Percentiles rank a stretch among this genome's conserved stretches.
Evolutionary conservation across 805 yeast species (phyloP).

Genomic region (Suhomyces canberraensis): DNA sequence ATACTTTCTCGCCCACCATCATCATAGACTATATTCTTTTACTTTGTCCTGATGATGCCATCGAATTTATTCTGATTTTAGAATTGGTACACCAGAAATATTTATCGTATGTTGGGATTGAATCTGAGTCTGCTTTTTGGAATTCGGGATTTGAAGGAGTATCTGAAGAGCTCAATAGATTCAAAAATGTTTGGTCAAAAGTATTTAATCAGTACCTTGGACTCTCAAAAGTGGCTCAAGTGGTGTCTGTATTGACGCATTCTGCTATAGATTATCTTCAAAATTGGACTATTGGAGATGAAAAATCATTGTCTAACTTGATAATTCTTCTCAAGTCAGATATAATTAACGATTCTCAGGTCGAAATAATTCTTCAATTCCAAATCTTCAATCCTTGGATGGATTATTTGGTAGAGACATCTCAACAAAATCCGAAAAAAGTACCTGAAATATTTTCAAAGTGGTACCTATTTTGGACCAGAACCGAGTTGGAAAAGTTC

Average conservation of each 20-base stretch:
- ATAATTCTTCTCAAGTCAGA: too few species aligned
- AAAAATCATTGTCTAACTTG: too few species aligned
- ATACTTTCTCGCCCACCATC: constrained; percentile 10
- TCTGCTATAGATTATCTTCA: background rate
- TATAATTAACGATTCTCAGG: too few species aligned
- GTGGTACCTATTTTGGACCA: constrained; percentile 21
- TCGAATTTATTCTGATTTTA: constrained; percentile 6
- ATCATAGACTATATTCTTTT: constrained; percentile 20
- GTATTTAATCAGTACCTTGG: constrained; percentile 13
- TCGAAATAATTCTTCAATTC: constrained; percentile 28
- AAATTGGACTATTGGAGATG: background rate
- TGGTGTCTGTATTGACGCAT: constrained; percentile 1
- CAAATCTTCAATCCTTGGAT: constrained; percentile 39
- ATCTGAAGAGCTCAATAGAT: constrained; percentile 3
- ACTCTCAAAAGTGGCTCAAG: background rate
- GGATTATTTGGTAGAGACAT: constrained; percentile 12
- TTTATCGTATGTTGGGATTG: constrained; percentile 8
- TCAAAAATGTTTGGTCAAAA: constrained; percentile 13
- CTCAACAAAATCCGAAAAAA: background rate
- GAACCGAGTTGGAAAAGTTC: background rate
- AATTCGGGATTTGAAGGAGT: background rate
- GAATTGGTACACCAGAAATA: constrained; percentile 10
- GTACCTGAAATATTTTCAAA: constrained; percentile 2
- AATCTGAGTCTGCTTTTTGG: background rate
- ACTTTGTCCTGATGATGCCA: constrained; percentile 9